Percentiles rank a stretch among this genome's conserved stretches.
Evolutionary conservation across 768 basidiomycete genomes (phyloP).

Genomic region (Kwoniella botswanensis): DNA sequence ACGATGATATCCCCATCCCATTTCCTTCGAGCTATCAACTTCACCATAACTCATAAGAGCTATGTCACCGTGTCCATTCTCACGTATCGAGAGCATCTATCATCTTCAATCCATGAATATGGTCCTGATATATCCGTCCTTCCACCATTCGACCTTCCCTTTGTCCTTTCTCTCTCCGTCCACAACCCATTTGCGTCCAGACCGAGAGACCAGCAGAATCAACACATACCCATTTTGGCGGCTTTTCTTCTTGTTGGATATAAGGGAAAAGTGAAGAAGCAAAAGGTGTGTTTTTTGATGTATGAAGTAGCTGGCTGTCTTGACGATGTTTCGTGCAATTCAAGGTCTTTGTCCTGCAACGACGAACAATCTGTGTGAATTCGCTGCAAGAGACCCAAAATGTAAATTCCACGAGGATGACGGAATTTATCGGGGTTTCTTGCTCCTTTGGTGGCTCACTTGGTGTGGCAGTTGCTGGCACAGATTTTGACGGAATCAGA

Average conservation of each 20-base stretch:
- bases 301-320: neutral
- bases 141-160: too few species aligned
- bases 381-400: neutral
- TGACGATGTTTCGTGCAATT: neutral
- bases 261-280: conserved; percentile 11
- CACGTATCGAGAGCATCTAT: too few species aligned
- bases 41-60: too few species aligned
- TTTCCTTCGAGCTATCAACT: neutral
- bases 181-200: neutral
- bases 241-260: conserved; percentile 30
- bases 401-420: neutral
- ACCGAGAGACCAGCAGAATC: neutral
- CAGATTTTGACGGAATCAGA: neutral
- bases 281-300: conserved; percentile 11
- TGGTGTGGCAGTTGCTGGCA: conserved; percentile 6
- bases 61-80: too few species aligned
- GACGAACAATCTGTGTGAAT: neutral
- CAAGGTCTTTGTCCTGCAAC: neutral
- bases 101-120: too few species aligned
- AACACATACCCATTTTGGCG: conserved; percentile 50
- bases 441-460: neutral
- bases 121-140: too few species aligned
- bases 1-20: neutral
- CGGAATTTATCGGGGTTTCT: conserved; percentile 45
- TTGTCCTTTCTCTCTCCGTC: neutral